Evolutionary conservation across 148 eudicot genomes (phyloP), one percentile per base, ranked within the genome.

Genomic region (Camellia granthamiana): DNA sequence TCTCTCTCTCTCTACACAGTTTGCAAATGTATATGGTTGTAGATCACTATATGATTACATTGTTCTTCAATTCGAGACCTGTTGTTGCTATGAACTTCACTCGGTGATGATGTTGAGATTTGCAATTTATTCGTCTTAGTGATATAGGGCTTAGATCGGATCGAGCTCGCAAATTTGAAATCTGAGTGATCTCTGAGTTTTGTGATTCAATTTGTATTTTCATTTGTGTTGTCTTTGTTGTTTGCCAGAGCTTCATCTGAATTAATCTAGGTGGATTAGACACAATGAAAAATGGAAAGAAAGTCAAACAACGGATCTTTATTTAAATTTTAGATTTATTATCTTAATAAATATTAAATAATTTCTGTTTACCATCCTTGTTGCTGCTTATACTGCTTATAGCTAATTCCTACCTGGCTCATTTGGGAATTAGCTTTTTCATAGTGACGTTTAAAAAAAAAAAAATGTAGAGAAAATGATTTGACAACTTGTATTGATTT

Each of bases 141-240:
- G 38, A 30, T 30, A 43, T 60, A 7, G 19, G 65, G 38, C 75
- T 75, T 19, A 76, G 90, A 82, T 83, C 84, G 63, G 79, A 64
- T 56, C 59, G 59, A 55, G 72, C 72, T 78, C 54, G 55, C 30
- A 54, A 38, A 15, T 51, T 46, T 76, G n/a, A 54, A 65, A 77
- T 76, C 30, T 23, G 19, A 59, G 65, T 11, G 59, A 59, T 68
- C 21, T 69, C 49, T 59, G 61, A 70, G 52, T 64, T 72, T 13
- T 6, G 46, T 16, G 55, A 30, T 61, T 47, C 0, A n/a, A 19
- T 66, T 58, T 52, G 11, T 43, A n/a, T 12, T 15, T 10, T 59
- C 64, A 4, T 1, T 49, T 54, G 54, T 11, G 12, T 56, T 3
- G 14, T 42, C 23, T 66, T 13, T 47, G 70, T 47, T 58, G 51